Conservation (phyloP, 2,329 filamentous ascomycete genomes). For the Endoconidiophora polonica region DNA sequence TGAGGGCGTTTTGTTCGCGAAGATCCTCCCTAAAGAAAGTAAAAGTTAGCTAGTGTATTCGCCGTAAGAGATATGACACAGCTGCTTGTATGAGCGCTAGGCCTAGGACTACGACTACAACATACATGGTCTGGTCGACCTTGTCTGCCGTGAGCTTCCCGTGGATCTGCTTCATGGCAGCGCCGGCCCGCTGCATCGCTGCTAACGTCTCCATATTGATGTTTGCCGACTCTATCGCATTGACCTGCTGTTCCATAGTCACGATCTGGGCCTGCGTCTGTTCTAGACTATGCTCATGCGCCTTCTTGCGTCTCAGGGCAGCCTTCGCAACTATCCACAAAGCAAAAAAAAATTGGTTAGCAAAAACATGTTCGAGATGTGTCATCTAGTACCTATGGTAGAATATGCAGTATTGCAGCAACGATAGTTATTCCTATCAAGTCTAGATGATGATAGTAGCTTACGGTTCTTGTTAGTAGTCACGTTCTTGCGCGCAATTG, state of each 20-base stretch:
- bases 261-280: conserved; percentile 81
- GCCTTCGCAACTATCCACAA: conserved; percentile 59
- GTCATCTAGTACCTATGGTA: too few relatives aligned
- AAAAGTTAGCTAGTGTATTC: neutral
- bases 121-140: conserved; percentile 88
- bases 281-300: conserved; percentile 77
- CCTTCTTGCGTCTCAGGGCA: conserved; percentile 86
- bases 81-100: neutral
- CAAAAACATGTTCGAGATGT: neutral
- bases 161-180: conserved; percentile 88
- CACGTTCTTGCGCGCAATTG: conserved; percentile 75
- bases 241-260: conserved; percentile 88
- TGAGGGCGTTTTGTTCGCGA: conserved; percentile 80
- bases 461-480: conserved; percentile 79
- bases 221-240: conserved; percentile 92
- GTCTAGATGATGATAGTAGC: conserved; percentile 23
- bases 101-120: conserved; percentile 15
- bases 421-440: too few relatives aligned
- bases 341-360: conserved; percentile 1
- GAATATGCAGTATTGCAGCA: too few relatives aligned
- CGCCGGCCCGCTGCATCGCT: conserved; percentile 80
- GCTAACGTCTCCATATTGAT: conserved; percentile 94
- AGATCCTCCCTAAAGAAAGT: conserved; percentile 55
- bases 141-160: conserved; percentile 81
- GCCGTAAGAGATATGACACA: neutral